These are phyloP conservation scores for Phragmites australis DNA, from an alignment of 176 grass and related monocot species.

Conservation along the genomic window DNA sequence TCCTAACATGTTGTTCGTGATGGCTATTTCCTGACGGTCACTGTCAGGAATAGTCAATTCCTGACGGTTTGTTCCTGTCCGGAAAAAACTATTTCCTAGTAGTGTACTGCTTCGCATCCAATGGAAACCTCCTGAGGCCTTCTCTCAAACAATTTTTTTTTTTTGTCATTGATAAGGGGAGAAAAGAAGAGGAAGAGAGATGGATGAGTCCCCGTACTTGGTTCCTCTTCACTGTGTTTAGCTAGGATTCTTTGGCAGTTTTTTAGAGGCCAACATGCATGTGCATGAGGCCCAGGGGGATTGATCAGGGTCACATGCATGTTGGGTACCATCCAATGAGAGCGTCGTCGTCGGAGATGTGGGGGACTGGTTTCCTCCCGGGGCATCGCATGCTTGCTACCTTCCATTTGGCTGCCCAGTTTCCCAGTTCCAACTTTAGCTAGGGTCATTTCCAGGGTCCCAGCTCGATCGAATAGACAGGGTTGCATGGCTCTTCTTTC, in stretches of 20 bases:
- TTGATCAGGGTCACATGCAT: conserved; percentile 30
- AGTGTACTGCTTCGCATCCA: too few species aligned
- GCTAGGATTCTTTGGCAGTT: not conserved
- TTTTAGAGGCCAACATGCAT: not conserved
- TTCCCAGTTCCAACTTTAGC: conserved; percentile 2
- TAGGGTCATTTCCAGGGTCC: conserved; percentile 39
- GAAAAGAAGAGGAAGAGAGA: too few species aligned
- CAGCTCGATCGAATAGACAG: conserved; percentile 16
- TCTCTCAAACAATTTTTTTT: too few species aligned
- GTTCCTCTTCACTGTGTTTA: too few species aligned
- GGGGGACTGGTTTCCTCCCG: conserved; percentile 63
- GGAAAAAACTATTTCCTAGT: too few species aligned
- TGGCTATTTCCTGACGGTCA: too few species aligned
- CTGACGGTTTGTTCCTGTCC: too few species aligned
- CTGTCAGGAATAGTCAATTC: too few species aligned
- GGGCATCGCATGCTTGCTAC: conserved; percentile 50
- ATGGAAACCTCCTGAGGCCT: too few species aligned
- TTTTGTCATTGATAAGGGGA: too few species aligned
- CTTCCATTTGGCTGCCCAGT: conserved; percentile 37
- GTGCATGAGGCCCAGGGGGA: not conserved
- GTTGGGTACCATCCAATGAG: conserved; percentile 24
- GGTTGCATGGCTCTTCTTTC: conserved; percentile 15
- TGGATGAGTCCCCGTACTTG: too few species aligned
- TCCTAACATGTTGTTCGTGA: too few species aligned
- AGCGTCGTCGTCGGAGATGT: conserved; percentile 53